Conservation (phyloP, 352 stramenopile genomes). For the Globisporangium emineosum region DNA sequence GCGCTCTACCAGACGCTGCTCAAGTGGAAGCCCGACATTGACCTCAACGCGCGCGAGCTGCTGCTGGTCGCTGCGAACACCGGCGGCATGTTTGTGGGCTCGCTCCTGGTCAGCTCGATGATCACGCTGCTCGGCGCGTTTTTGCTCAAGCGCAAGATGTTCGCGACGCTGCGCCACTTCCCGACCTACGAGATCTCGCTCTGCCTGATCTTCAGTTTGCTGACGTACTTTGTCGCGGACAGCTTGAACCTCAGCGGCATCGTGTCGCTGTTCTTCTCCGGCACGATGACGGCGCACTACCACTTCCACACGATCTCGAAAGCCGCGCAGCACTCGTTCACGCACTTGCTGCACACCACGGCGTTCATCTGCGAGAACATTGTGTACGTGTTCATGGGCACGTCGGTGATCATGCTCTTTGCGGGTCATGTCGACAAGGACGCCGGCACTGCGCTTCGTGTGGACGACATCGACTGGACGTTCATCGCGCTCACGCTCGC, state of each 20-base stretch:
- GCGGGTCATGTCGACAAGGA: conserved; percentile 59
- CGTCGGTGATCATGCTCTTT: conserved; percentile 83
- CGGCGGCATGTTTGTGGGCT: conserved; percentile 75
- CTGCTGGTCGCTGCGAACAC: conserved; percentile 65
- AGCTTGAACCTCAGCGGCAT: conserved; percentile 88
- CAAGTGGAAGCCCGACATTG: conserved; percentile 83
- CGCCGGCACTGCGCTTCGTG: conserved; percentile 49
- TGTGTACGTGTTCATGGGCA: conserved; percentile 88
- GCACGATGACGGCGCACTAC: conserved; percentile 86
- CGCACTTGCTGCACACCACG: conserved; percentile 77
- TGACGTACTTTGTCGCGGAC: conserved; percentile 84
- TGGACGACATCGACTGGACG: conserved; percentile 78
- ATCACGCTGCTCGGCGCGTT: conserved; percentile 78
- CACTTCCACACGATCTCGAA: conserved; percentile 85
- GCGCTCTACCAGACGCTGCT: conserved; percentile 91
- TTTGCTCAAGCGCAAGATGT: conserved; percentile 71
- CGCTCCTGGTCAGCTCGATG: conserved; percentile 55
- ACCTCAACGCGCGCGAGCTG: conserved; percentile 60
- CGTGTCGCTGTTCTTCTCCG: conserved; percentile 93
- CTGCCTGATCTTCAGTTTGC: conserved; percentile 81
- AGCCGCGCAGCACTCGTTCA: conserved; percentile 81
- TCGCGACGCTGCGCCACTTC: conserved; percentile 72
- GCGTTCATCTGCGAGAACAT: conserved; percentile 82
- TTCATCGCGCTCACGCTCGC: conserved; percentile 80
- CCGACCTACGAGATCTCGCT: conserved; percentile 86